Evolutionary conservation across 805 yeast genomes (phyloP).

Genomic region (Kodamaea jinghongensis): DNA sequence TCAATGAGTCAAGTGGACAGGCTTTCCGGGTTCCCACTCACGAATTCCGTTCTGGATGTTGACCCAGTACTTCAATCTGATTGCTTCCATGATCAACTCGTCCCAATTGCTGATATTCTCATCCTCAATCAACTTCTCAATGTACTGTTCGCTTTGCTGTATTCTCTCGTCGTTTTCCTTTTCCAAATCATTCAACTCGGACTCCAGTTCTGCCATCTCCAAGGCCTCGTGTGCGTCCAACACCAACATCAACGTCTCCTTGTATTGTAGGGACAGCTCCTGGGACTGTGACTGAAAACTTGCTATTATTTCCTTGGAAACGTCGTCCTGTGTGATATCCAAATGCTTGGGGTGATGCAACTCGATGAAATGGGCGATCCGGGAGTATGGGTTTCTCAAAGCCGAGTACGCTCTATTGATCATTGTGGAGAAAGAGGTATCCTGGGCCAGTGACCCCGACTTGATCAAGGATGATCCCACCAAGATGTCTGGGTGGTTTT

Average conservation of each 20-base stretch:
- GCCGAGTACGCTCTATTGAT: conserved; percentile 79
- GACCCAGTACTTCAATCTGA: conserved; percentile 78
- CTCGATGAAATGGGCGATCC: conserved; percentile 44
- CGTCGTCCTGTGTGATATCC: conserved; percentile 61
- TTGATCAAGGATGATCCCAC: conserved; percentile 23
- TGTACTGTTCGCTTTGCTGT: conserved; percentile 36
- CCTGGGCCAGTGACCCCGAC: conserved; percentile 6
- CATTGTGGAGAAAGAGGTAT: conserved; percentile 44
- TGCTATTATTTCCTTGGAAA: conserved; percentile 40
- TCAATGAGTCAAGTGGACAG: conserved; percentile 62
- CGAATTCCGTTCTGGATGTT: conserved; percentile 71
- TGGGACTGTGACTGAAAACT: conserved; percentile 34
- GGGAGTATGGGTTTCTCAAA: conserved; percentile 61
- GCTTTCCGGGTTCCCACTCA: conserved; percentile 75
- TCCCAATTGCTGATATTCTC: conserved; percentile 50
- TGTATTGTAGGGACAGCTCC: conserved; percentile 39
- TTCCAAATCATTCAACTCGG: conserved; percentile 54
- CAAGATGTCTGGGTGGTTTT: conserved; percentile 76
- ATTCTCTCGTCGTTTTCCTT: conserved; percentile 60
- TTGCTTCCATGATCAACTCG: conserved; percentile 60
- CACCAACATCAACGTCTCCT: conserved; percentile 66
- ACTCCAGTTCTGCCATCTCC: conserved; percentile 59
- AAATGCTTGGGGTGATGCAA: conserved; percentile 35
- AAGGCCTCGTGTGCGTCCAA: conserved; percentile 82
- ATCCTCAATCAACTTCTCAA: conserved; percentile 46